These are phyloP conservation scores for Rhizopus arrhizus DNA, from an alignment of 371 early-diverging fungal species.

Conservation along the genomic window DNA sequence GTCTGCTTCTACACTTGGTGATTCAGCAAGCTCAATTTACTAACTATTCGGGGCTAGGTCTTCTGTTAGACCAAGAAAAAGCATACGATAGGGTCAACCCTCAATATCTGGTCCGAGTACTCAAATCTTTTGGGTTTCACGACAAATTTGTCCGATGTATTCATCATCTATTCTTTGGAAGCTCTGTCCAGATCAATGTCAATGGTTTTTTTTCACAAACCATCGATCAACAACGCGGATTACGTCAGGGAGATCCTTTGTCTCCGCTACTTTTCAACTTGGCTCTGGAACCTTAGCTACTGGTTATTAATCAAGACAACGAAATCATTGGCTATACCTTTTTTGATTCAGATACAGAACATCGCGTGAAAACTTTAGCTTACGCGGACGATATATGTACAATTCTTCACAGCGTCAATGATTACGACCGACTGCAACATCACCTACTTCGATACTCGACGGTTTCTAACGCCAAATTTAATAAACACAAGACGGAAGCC, in stretches of 20 bases:
- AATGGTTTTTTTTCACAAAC: slow-evolving; percentile 10
- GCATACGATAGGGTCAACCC: slow-evolving; percentile 28
- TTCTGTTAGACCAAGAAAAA: slow-evolving; percentile 30
- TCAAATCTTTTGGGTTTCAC: slow-evolving; percentile 16
- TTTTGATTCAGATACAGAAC: not conserved
- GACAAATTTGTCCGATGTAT: slow-evolving; percentile 4
- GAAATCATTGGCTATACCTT: not conserved
- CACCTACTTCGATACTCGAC: not conserved
- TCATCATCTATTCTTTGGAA: slow-evolving; percentile 8
- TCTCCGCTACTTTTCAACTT: slow-evolving; percentile 24
- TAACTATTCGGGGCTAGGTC: slow-evolving; percentile 3
- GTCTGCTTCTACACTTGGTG: not conserved
- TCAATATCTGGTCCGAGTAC: slow-evolving; percentile 7
- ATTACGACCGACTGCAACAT: not conserved
- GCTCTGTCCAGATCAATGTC: slow-evolving; percentile 1
- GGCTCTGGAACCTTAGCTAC: slow-evolving; percentile 18
- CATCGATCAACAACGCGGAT: slow-evolving; percentile 11
- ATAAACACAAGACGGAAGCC: slow-evolving; percentile 5
- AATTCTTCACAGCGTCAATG: not conserved
- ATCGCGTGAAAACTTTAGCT: slow-evolving; percentile 1
- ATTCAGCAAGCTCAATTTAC: slow-evolving; percentile 14
- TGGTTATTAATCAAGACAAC: not conserved
- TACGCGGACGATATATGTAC: slow-evolving; percentile 9
- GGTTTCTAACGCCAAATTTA: slow-evolving; percentile 6
- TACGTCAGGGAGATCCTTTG: slow-evolving; percentile 19